Percentiles rank a stretch among this genome's conserved stretches.
These are phyloP conservation scores for Solanum phureja DNA, from an alignment of 257 asterid genomes.

Conservation along the genomic window DNA sequence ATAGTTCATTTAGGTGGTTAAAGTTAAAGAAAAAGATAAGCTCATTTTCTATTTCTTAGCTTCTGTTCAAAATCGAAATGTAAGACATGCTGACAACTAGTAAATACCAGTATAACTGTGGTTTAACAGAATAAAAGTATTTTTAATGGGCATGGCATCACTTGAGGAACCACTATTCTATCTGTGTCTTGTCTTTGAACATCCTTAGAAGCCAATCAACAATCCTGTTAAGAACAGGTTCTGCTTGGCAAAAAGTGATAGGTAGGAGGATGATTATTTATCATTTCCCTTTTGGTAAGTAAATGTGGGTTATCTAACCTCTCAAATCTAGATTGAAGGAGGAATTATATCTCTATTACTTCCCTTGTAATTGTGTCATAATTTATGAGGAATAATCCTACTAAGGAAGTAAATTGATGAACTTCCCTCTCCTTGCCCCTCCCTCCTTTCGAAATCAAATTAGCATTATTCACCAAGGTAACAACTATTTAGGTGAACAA, in stretches of 20 bases:
- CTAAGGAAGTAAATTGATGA: neutral
- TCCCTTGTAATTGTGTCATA: neutral
- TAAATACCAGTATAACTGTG: neutral
- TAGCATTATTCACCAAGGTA: neutral
- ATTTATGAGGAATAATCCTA: neutral
- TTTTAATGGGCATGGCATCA: neutral
- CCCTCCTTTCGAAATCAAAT: neutral
- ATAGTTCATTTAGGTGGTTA: neutral
- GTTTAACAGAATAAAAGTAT: neutral
- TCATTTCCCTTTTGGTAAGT: neutral
- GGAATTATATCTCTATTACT: neutral
- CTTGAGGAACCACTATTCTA: neutral
- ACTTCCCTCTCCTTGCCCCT: neutral
- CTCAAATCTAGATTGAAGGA: neutral
- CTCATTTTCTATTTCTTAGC: neutral
- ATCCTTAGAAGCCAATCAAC: neutral
- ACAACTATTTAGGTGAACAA: neutral
- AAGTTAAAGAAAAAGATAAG: neutral
- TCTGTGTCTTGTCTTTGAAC: neutral
- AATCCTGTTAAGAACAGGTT: neutral
- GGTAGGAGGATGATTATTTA: neutral
- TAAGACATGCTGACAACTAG: neutral
- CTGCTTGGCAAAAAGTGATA: neutral
- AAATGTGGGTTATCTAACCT: neutral
- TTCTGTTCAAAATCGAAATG: neutral